Base-by-base conservation (phyloP, 805 yeast species). In the Candida ponderosae region DNA sequence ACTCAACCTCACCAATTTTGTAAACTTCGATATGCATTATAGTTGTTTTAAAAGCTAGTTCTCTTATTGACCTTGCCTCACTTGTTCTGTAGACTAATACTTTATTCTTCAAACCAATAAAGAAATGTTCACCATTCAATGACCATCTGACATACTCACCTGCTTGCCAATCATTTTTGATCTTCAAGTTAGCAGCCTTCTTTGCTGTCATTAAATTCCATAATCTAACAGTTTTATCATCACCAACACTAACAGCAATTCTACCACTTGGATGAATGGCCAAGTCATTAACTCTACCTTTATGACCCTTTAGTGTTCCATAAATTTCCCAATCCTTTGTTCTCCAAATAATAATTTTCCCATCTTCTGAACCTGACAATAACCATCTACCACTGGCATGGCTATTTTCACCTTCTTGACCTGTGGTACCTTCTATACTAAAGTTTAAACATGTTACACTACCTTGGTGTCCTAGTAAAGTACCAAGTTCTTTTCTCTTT, bases 171-270 rank as follows among this genome's bases (percentile, higher is more conserved):
- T 80, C 84, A 42, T 69, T 75, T 54, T 72, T 80, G 41, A 84
- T 62, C 53, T 83, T 88, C 59, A 89, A 64, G 10, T 74, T 68
- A 2, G 95, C 89, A 16, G 97, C 97, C 60, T 88, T 89, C 56
- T 85, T 84, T 13, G 87, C 93, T 1, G 97, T 90, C 97, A 93
- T 90, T 46, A 93, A 66, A 56, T 93, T 93, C 98, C 98, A 93
- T 40, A 93, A 68, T 53, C 90, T 70, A 28, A 93, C 70, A 6
- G 95, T 82, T 43, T 75, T 74, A 59, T 93, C 98, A 21, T 74
- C 79, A 40, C 94, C 85, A 5, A 88, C 95, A 42, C 94, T 81
- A 20, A 93, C 74, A 6, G 97, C 97, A 40, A 93, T 77, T 61
- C 86, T 74, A 13, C 95, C 96, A 4, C 87, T 69, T 15, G 95